Base-by-base conservation (phyloP, 2,329 filamentous ascomycete species). In the Camillea tinctor region DNA sequence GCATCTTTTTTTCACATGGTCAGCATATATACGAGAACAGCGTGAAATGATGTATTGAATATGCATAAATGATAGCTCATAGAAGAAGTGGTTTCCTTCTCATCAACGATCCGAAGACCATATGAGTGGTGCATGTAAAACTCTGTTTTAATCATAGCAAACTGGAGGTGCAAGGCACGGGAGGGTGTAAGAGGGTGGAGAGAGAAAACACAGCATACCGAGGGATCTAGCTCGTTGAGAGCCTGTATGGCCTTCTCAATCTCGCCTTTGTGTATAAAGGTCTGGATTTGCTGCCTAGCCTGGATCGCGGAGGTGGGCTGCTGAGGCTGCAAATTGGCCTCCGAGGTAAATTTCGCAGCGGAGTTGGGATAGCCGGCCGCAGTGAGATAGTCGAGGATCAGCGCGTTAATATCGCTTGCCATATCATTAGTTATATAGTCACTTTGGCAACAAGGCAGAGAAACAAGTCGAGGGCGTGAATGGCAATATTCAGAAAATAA, bases 41-140 rank as follows among this genome's bases (percentile, higher is more conserved):
- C 22, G 55, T 1, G 5, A 26, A 22, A 8, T 36, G 6, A 24
- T 22, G n/a, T n/a, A 8, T 48, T 54, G 17, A 51, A 23, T 11
- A 23, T 21, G 7, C 59, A 17, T 4, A 52, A 50, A 60, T 55
- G 50, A 26, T 72, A 63, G 83, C 82, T 96, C 92, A 95, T 93
- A 88, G 64, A 77, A 74, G 78, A 79, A 79, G 83, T 87, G 84
- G 84, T 85, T 44, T 86, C 82, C 88, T 88, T 87, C 84, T 98
- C 94, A 96, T 96, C 95, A 95, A 86, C 79, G 86, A 88, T 87
- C 86, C 82, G 82, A 85, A 88, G 87, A 84, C 83, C 83, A 86
- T 98, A 95, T 92, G 95, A 93, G 95, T 99, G 95, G 95, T 99
- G 95, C 95, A 99, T 99, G 94, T 75, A 84, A 96, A 93, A 90